Conservation (phyloP, 1,284 basidiomycete species). For the Neonothopanus nambi region DNA sequence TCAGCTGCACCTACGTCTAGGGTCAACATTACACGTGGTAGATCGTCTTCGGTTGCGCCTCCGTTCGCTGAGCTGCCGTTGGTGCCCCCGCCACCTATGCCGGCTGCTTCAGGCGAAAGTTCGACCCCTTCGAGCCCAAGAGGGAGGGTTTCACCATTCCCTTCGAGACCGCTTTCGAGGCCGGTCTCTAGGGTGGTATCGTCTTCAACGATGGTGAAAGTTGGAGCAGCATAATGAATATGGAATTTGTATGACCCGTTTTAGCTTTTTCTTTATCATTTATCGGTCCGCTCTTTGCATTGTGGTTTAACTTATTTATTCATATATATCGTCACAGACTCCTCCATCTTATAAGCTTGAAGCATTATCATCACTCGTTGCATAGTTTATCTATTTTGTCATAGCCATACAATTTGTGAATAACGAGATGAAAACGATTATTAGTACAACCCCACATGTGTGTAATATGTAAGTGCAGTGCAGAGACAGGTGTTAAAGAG, state of each 20-base stretch:
- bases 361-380: no score
- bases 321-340: no score
- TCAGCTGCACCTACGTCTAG: conserved; percentile 1
- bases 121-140: conserved; percentile 4
- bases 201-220: neutral
- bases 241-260: neutral
- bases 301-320: no score
- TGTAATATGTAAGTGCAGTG: neutral
- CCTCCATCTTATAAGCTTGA: no score
- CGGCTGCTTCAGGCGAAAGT: neutral
- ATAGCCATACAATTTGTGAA: no score
- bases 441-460: neutral
- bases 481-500: neutral
- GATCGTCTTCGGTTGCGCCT: neutral
- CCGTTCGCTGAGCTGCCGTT: neutral
- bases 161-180: conserved; percentile 11
- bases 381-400: no score
- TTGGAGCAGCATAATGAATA: neutral
- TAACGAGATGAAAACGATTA: neutral
- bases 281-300: no score
- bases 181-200: neutral
- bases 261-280: no score
- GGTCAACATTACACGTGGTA: neutral
- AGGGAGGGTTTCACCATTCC: conserved; percentile 13
- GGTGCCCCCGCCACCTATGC: conserved; percentile 10